Conservation (phyloP, 2,329 filamentous ascomycete genomes). For the Exophiala phaeomuriformis region DNA sequence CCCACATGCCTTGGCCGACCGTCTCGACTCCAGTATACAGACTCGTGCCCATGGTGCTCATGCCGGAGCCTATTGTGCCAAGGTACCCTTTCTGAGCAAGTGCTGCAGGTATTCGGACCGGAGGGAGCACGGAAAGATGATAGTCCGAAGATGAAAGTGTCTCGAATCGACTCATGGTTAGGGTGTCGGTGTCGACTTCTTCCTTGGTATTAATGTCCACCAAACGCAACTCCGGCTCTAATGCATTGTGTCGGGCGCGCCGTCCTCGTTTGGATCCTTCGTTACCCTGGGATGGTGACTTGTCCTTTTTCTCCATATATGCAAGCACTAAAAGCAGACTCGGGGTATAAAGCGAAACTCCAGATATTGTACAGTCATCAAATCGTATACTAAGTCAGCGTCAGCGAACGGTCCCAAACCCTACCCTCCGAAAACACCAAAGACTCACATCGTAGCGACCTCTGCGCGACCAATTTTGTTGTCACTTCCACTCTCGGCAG, state of each 20-base stretch:
- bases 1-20: conserved; percentile 73
- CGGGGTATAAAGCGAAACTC: conserved; percentile 91
- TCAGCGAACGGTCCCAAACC: conserved; percentile 26
- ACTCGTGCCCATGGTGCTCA: conserved; percentile 23
- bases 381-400: conserved; percentile 56
- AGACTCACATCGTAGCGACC: conserved; percentile 79
- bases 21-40: conserved; percentile 36
- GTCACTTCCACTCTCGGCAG: conserved; percentile 59
- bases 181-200: conserved; percentile 77
- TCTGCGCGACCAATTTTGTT: conserved; percentile 72
- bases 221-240: conserved; percentile 80
- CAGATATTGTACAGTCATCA: conserved; percentile 96
- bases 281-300: conserved; percentile 52
- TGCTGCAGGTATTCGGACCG: conserved; percentile 59
- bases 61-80: conserved; percentile 58
- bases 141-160: conserved; percentile 83
- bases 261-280: conserved; percentile 27
- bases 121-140: conserved; percentile 76
- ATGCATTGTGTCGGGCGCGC: conserved; percentile 64
- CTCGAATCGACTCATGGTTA: conserved; percentile 81
- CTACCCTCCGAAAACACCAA: neutral
- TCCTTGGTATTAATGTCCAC: conserved; percentile 79
- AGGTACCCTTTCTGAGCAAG: conserved; percentile 64
- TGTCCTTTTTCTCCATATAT: conserved; percentile 69
- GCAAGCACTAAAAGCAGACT: conserved; percentile 85